Evolutionary conservation across 2,329 filamentous ascomycete genomes (phyloP).

Genomic region (Thermoascus crustaceus): DNA sequence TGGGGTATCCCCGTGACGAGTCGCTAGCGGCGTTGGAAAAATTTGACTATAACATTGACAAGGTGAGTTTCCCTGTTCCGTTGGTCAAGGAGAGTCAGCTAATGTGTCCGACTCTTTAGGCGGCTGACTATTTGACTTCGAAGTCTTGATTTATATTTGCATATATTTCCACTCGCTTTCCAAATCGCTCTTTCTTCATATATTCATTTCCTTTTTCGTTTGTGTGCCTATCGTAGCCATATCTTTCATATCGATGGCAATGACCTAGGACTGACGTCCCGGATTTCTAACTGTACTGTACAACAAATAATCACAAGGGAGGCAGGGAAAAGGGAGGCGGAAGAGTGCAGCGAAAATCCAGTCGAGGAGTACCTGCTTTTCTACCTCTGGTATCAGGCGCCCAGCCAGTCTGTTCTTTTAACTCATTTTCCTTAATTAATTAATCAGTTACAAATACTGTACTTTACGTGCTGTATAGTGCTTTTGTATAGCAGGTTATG

Average conservation of each 20-base stretch:
- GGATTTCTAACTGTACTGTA: not conserved
- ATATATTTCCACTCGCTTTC: slow-evolving; percentile 15
- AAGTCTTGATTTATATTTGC: slow-evolving; percentile 24
- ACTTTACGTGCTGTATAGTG: no score
- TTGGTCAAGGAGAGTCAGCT: no score
- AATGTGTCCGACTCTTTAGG: no score
- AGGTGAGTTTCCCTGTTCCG: slow-evolving; percentile 54
- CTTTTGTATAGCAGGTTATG: no score
- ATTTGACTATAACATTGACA: slow-evolving; percentile 92
- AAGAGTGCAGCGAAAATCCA: no score
- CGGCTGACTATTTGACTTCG: slow-evolving; percentile 35
- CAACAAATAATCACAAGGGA: not conserved
- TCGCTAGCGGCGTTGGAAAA: slow-evolving; percentile 79
- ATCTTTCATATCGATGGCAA: not conserved
- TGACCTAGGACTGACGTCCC: not conserved
- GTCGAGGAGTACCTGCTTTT: no score
- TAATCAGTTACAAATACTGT: no score
- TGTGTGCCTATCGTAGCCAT: not conserved
- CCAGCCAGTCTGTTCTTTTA: no score
- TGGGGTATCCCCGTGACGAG: slow-evolving; percentile 73
- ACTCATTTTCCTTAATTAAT: no score
- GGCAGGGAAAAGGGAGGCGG: not conserved
- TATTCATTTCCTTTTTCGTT: slow-evolving; percentile 8
- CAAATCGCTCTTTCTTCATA: slow-evolving; percentile 9
- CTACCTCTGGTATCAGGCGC: no score